Evolutionary conservation across 1,284 basidiomycete genomes (phyloP).

Genomic region (Heterobasidion occidentale): DNA sequence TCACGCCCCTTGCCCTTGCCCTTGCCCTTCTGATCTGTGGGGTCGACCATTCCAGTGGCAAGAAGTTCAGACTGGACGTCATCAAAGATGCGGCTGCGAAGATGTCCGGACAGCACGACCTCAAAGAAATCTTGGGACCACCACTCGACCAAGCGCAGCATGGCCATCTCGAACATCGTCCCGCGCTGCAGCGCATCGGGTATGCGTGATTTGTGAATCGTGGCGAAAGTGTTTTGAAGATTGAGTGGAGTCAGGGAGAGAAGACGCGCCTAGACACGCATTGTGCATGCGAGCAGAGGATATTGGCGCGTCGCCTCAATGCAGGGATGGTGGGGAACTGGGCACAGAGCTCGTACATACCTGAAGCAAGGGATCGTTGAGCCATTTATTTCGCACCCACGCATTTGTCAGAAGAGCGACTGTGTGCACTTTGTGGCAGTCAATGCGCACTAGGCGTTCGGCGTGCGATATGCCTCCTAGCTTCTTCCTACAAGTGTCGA

Average conservation of each 20-base stretch:
- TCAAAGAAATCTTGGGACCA: slow-evolving; percentile 75
- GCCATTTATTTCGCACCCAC: slow-evolving; percentile 73
- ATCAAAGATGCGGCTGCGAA: slow-evolving; percentile 70
- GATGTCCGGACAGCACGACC: slow-evolving; percentile 52
- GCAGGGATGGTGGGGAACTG: neutral
- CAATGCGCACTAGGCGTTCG: slow-evolving; percentile 68
- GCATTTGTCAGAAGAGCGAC: slow-evolving; percentile 74
- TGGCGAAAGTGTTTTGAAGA: slow-evolving; percentile 70
- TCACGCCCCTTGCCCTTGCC: slow-evolving; percentile 22
- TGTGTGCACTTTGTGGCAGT: slow-evolving; percentile 84
- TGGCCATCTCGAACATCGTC: slow-evolving; percentile 76
- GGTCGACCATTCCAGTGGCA: slow-evolving; percentile 21
- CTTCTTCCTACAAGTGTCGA: slow-evolving; percentile 33
- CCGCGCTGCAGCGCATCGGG: slow-evolving; percentile 77
- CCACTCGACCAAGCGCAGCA: slow-evolving; percentile 73
- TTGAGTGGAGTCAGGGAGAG: slow-evolving; percentile 77
- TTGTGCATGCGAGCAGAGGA: too few relatives aligned
- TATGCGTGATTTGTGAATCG: slow-evolving; percentile 77
- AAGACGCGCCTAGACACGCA: slow-evolving; percentile 61
- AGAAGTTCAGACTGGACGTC: slow-evolving; percentile 46
- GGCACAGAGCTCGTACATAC: slow-evolving; percentile 36
- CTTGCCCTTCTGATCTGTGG: slow-evolving; percentile 12
- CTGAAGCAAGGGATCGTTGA: slow-evolving; percentile 79
- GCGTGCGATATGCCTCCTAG: slow-evolving; percentile 35
- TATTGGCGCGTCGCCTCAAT: too few relatives aligned